A percentile compares a stretch with the other conserved stretches of the same genome.
Conservation (phyloP, 495 filamentous ascomycete genomes). For the Lichenothelia convexa region DNA sequence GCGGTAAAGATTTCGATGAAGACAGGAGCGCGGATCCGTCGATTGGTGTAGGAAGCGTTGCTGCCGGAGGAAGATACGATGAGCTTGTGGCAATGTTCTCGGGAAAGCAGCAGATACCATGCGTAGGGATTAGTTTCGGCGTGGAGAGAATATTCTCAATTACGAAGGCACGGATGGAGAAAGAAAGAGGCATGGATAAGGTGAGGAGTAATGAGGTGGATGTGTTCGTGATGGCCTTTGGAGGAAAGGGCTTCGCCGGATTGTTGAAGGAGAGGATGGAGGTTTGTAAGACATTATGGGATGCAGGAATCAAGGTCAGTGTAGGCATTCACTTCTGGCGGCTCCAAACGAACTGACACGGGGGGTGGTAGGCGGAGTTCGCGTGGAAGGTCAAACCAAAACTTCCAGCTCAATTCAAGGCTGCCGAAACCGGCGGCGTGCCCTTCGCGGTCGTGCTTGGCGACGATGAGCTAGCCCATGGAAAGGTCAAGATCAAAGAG, state of each 20-base stretch:
- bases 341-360: too few relatives aligned
- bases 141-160: slow-evolving; percentile 92
- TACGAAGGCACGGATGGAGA: slow-evolving; percentile 55
- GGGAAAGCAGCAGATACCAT: slow-evolving; percentile 69
- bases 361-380: slow-evolving; percentile 65
- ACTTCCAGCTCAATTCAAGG: slow-evolving; percentile 60
- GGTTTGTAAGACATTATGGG: slow-evolving; percentile 54
- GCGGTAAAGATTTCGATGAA: slow-evolving; percentile 32
- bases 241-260: slow-evolving; percentile 70
- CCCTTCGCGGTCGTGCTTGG: slow-evolving; percentile 64
- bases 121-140: slow-evolving; percentile 87
- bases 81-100: slow-evolving; percentile 86
- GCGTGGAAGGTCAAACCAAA: slow-evolving; percentile 65
- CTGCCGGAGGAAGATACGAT: slow-evolving; percentile 84
- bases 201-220: slow-evolving; percentile 60
- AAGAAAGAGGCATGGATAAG: slow-evolving; percentile 26
- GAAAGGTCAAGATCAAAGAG: slow-evolving; percentile 70
- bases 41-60: slow-evolving; percentile 69
- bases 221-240: slow-evolving; percentile 84
- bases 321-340: neutral
- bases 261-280: slow-evolving; percentile 65
- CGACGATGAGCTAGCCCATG: slow-evolving; percentile 56
- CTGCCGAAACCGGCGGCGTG: slow-evolving; percentile 49
- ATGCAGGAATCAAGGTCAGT: slow-evolving; percentile 55
- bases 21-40: slow-evolving; percentile 69